phyloP scores from a whole-genome alignment of 345 rosid genomes.

The Citrus glauca region DNA sequence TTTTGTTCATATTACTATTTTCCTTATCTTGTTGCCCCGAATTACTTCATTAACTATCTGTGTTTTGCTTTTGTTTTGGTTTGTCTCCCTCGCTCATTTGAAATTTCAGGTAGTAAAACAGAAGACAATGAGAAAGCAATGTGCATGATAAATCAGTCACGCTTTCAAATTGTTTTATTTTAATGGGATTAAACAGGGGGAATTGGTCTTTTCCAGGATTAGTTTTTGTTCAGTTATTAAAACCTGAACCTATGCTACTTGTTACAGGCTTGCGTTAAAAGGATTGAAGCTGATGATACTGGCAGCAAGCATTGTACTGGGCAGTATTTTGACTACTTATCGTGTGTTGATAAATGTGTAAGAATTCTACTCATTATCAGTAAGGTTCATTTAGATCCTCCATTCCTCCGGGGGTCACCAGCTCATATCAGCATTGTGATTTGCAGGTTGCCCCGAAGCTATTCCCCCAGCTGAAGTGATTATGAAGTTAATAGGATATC shows the following conservation, averaged over 20 bases:
- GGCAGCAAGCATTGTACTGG: slow-evolving; percentile 34
- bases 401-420: no score
- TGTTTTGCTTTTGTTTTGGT: background rate
- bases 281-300: slow-evolving; percentile 24
- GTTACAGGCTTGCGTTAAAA: slow-evolving; percentile 35
- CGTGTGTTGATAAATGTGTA: slow-evolving; percentile 32
- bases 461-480: slow-evolving; percentile 25
- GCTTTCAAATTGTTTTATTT: background rate
- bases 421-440: slow-evolving; percentile 4
- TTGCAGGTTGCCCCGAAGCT: slow-evolving; percentile 41
- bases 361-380: background rate
- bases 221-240: background rate
- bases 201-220: background rate
- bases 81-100: background rate
- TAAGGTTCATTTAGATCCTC: background rate
- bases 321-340: slow-evolving; percentile 35
- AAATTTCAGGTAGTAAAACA: background rate
- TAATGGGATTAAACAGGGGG: background rate
- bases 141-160: background rate
- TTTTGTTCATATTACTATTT: background rate
- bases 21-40: background rate
- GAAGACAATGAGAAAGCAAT: background rate
- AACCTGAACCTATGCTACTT: background rate
- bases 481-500: background rate
- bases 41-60: background rate